These are phyloP conservation scores for Cymbopogon flexuosus DNA, from an alignment of 202 grass and related monocot species.

Conservation along the genomic window DNA sequence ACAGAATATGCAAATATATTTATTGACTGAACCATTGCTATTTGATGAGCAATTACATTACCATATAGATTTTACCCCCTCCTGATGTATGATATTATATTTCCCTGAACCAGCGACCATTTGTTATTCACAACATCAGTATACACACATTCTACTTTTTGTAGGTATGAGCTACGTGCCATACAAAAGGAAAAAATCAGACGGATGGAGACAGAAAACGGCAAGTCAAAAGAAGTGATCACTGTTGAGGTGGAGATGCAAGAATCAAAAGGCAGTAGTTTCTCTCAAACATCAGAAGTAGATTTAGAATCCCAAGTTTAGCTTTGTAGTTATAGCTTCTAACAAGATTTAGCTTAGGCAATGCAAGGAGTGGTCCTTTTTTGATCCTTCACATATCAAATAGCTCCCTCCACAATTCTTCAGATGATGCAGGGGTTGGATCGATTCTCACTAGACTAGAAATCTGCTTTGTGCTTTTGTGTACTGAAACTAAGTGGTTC, in stretches of 20 bases:
- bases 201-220: conserved; percentile 46
- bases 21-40: background rate
- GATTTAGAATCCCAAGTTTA: conserved; percentile 37
- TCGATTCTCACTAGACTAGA: too few species aligned
- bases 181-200: conserved; percentile 73
- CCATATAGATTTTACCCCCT: background rate
- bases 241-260: conserved; percentile 84
- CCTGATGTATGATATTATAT: background rate
- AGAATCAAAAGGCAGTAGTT: conserved; percentile 47
- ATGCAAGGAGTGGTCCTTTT: background rate
- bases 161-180: conserved; percentile 67
- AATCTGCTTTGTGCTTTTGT: background rate
- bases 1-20: background rate
- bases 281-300: conserved; percentile 28
- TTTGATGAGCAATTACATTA: background rate
- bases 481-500: background rate
- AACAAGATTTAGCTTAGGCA: conserved; percentile 25
- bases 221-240: conserved; percentile 33
- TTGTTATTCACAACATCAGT: background rate
- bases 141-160: conserved; percentile 19
- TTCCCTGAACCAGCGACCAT: background rate
- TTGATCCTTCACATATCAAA: background rate
- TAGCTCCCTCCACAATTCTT: background rate
- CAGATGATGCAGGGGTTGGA: background rate
- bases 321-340: conserved; percentile 23